phyloP scores from a whole-genome alignment of 176 grass and related monocot genomes.

The Elymus sibiricus region DNA sequence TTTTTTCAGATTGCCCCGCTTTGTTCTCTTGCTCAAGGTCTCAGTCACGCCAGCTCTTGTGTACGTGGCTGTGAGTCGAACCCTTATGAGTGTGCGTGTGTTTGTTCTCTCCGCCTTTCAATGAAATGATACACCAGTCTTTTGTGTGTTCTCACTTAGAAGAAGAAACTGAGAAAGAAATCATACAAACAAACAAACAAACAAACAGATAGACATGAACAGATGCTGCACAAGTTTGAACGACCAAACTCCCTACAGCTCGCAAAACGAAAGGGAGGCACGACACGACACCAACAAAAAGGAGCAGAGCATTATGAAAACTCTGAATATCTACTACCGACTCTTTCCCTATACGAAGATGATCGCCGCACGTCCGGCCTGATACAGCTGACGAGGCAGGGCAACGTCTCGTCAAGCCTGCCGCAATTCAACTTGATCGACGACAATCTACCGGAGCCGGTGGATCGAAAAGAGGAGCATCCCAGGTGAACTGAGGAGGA shows the following conservation, averaged over 20 bases:
- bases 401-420: conserved; percentile 44
- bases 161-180: background rate
- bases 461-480: conserved; percentile 61
- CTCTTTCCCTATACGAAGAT: conserved; percentile 50
- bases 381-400: conserved; percentile 59
- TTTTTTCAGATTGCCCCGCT: too few species aligned
- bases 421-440: conserved; percentile 58
- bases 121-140: too few species aligned
- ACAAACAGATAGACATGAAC: conserved; percentile 10
- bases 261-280: conserved; percentile 27
- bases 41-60: too few species aligned
- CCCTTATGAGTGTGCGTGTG: too few species aligned
- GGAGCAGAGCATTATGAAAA: conserved; percentile 28
- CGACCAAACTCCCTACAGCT: conserved; percentile 32
- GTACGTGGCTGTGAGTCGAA: too few species aligned
- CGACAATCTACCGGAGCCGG: conserved; percentile 43
- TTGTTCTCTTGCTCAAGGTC: too few species aligned
- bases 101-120: too few species aligned
- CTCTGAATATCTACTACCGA: conserved; percentile 50
- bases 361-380: conserved; percentile 48
- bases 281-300: conserved; percentile 21
- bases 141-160: too few species aligned
- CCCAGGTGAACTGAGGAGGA: conserved; percentile 50
- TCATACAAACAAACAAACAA: background rate
- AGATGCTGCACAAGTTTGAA: conserved; percentile 32